Evolutionary conservation across 306 rosid species (phyloP).

Genomic region (Casuarina glauca): DNA sequence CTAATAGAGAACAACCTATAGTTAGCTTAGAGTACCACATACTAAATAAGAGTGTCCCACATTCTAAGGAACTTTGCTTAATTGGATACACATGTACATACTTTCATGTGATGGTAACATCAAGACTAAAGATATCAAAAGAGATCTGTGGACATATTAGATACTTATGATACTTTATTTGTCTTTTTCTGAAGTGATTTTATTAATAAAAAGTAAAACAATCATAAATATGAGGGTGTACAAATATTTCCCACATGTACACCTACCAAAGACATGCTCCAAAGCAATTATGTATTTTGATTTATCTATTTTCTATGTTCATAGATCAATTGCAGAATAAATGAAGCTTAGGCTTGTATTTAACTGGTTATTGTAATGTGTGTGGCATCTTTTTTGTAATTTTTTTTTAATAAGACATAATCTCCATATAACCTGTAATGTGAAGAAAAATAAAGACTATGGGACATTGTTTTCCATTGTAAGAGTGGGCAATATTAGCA

Average conservation of each 20-base stretch:
- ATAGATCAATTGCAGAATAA: slow-evolving; percentile 3
- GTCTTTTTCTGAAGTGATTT: neutral
- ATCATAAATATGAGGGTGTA: neutral
- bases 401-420: too few species aligned
- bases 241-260: neutral
- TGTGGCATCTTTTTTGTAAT: slow-evolving; percentile 48
- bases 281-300: too few species aligned
- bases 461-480: too few species aligned
- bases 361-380: too few species aligned
- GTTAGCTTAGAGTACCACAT: too few species aligned
- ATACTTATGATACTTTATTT: neutral
- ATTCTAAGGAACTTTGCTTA: too few species aligned
- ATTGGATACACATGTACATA: too few species aligned
- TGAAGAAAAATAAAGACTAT: too few species aligned
- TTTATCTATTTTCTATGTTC: neutral
- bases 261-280: neutral
- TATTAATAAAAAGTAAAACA: neutral
- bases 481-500: too few species aligned
- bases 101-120: neutral
- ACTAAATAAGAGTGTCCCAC: too few species aligned
- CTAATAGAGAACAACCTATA: too few species aligned
- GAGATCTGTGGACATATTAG: neutral
- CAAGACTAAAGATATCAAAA: neutral
- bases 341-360: neutral
- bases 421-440: neutral